Evolutionary conservation across 164 flowering plant genomes (phyloP).

Genomic region (Dillenia turbinata): DNA sequence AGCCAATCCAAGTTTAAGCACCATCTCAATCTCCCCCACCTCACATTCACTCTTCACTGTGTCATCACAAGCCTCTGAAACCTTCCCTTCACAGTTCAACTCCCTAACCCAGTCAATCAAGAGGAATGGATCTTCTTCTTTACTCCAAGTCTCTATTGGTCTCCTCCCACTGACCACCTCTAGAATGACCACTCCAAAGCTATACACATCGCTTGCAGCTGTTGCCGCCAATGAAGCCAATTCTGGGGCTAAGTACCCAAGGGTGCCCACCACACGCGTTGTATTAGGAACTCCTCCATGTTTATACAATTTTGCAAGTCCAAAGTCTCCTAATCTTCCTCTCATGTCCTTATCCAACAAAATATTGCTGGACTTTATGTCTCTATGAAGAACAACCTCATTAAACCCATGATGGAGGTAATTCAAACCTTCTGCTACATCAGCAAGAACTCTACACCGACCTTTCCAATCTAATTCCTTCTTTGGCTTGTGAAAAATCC

Average conservation of each 20-base stretch:
- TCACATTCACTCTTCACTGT: slow-evolving; percentile 44
- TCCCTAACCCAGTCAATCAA: slow-evolving; percentile 72
- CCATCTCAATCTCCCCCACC: slow-evolving; percentile 50
- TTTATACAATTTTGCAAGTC: slow-evolving; percentile 61
- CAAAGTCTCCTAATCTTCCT: slow-evolving; percentile 75
- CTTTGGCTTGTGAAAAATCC: slow-evolving; percentile 49
- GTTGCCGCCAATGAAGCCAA: slow-evolving; percentile 40
- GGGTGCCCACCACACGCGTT: slow-evolving; percentile 75
- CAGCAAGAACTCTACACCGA: slow-evolving; percentile 41
- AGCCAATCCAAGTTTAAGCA: slow-evolving; percentile 64
- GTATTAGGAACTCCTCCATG: slow-evolving; percentile 57
- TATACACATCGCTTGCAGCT: slow-evolving; percentile 65
- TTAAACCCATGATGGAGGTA: slow-evolving; percentile 81
- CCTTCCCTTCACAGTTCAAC: slow-evolving; percentile 37
- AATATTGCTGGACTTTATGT: slow-evolving; percentile 72
- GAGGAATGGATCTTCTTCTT: slow-evolving; percentile 42
- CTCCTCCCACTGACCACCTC: slow-evolving; percentile 75
- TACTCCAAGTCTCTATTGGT: slow-evolving; percentile 46
- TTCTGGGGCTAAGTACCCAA: slow-evolving; percentile 91
- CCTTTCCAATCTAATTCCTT: slow-evolving; percentile 41
- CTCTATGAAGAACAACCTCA: slow-evolving; percentile 72
- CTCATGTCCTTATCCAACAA: slow-evolving; percentile 57
- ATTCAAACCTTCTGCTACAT: slow-evolving; percentile 67
- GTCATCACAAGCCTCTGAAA: slow-evolving; percentile 53
- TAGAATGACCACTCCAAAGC: slow-evolving; percentile 75